phyloP scores from a whole-genome alignment of 2,329 filamentous ascomycete species.

The Coniochaeta prunicola region DNA sequence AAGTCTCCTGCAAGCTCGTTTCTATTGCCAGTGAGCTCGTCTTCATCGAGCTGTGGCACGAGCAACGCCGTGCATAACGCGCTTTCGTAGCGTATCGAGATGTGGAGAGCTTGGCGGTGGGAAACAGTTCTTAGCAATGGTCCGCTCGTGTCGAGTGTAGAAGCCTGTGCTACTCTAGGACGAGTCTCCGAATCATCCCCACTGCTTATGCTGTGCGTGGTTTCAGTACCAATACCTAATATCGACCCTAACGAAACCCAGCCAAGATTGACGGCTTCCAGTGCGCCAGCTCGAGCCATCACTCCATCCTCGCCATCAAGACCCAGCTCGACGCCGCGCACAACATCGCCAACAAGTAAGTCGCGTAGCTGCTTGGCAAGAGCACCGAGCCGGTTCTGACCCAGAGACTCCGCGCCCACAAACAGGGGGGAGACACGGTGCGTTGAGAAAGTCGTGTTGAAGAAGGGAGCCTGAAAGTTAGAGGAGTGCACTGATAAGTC shows the following conservation, averaged over 20 bases:
- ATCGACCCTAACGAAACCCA: slow-evolving; percentile 31
- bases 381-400: slow-evolving; percentile 27
- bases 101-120: slow-evolving; percentile 23
- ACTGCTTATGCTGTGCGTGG: slow-evolving; percentile 5
- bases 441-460: slow-evolving; percentile 52
- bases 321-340: slow-evolving; percentile 51
- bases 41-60: slow-evolving; percentile 27
- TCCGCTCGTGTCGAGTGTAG: no score
- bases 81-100: slow-evolving; percentile 47
- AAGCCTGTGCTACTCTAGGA: no score
- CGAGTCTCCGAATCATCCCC: not conserved
- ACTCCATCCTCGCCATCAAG: slow-evolving; percentile 31
- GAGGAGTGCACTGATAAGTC: slow-evolving; percentile 1
- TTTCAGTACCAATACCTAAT: slow-evolving; percentile 19
- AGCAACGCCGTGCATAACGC: slow-evolving; percentile 43
- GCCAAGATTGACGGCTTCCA: slow-evolving; percentile 39
- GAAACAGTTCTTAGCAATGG: slow-evolving; percentile 1
- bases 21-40: not conserved
- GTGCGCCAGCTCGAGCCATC: slow-evolving; percentile 30
- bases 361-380: slow-evolving; percentile 45
- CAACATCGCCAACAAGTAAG: slow-evolving; percentile 48
- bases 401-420: slow-evolving; percentile 33
- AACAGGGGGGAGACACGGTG: slow-evolving; percentile 49
- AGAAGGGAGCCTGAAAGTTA: slow-evolving; percentile 33
- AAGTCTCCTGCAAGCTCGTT: not conserved